These are phyloP conservation scores for Teratosphaeria zuluensis DNA, from an alignment of 2,329 filamentous ascomycete genomes.

Conservation along the genomic window DNA sequence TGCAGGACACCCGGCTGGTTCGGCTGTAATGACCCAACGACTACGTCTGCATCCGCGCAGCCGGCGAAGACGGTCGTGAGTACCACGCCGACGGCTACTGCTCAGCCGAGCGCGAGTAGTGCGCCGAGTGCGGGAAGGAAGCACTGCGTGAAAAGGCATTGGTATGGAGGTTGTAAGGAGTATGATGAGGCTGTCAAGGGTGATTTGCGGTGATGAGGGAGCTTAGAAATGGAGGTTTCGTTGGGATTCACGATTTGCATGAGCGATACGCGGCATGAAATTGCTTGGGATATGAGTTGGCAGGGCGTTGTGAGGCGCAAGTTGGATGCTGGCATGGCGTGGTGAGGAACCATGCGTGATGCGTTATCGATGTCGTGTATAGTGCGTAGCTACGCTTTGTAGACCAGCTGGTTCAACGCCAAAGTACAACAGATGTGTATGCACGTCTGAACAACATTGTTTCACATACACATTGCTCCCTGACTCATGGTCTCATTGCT, in stretches of 20 bases:
- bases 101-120: slow-evolving; percentile 6
- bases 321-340: too few relatives aligned
- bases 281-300: not conserved
- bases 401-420: too few relatives aligned
- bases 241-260: not conserved
- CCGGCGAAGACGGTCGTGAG: slow-evolving; percentile 5
- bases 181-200: not conserved
- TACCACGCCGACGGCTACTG: slow-evolving; percentile 11
- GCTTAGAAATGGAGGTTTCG: not conserved
- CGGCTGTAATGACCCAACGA: slow-evolving; percentile 50
- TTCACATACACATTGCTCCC: too few relatives aligned
- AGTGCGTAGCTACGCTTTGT: too few relatives aligned
- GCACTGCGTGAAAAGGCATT: slow-evolving; percentile 13
- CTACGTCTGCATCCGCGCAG: slow-evolving; percentile 22
- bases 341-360: too few relatives aligned
- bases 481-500: too few relatives aligned
- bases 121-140: slow-evolving; percentile 11
- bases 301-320: not conserved
- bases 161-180: slow-evolving; percentile 18
- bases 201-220: not conserved
- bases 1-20: slow-evolving; percentile 58
- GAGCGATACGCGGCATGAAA: not conserved
- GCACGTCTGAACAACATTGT: too few relatives aligned
- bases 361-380: too few relatives aligned
- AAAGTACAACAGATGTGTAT: too few relatives aligned